Base-by-base conservation (phyloP, 192 early-diverging fungal genomes). In the Coemansia sp. region DNA sequence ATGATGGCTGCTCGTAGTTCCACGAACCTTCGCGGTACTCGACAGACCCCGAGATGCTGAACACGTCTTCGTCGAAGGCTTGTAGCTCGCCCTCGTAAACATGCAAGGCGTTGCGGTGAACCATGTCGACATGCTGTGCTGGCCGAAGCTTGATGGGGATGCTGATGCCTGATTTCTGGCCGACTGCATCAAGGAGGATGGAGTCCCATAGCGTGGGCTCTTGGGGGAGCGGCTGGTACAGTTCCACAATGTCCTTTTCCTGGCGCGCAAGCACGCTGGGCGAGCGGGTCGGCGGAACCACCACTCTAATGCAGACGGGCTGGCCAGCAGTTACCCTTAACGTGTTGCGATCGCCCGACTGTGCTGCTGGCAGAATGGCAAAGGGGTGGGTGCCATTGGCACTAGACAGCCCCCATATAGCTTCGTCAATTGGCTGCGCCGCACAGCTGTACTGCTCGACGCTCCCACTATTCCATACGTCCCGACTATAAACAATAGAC, bases 61-160 rank as follows among this genome's bases (percentile, higher is more conserved):
- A 60, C 23, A 40, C 41, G 18, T 60, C 58, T 3, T 21, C 47
- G 12, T 60, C 58, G 17, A 23, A 60, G 8, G 41, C 21, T n/a
- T 32, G 58, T 17, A 60, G 17, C 16, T 60, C 48, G 38, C 58
- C 58, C 40, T 60, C 58, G 41, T 60, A 60, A 26, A 60, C 50
- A 23, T 60, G 58, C 48, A 60, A 40, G n/a, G 49, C 39, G 31
- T 39, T 12, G 18, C 58, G 58, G 10, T 46, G 48, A 14, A 30
- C 32, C 58, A 60, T 60, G n/a, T 7, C 12, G 16, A 38, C 15
- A 20, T 60, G 58, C 40, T 16, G 30, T 30, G 37, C 40, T n/a
- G 58, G 31, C 30, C 28, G 17, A 30, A 60, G 10, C 16, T 23
- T 15, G 40, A 60, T 39, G 10, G 58, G 30, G 0, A 45, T 49